phyloP scores from a whole-genome alignment of 345 rosid genomes.

The Syzygium aromaticum region DNA sequence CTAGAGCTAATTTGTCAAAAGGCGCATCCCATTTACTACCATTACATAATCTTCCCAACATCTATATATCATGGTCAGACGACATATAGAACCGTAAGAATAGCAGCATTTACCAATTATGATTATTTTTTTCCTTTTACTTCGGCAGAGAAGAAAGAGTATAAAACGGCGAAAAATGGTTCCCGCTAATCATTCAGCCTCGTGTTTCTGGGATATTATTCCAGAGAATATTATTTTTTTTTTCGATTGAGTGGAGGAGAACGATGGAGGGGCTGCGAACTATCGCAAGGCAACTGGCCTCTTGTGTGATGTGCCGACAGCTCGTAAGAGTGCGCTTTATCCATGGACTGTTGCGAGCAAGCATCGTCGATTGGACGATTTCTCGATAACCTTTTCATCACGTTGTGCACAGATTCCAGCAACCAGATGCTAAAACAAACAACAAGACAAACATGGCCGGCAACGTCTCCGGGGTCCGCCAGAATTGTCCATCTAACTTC shows the following conservation, averaged over 20 bases:
- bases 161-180: background rate
- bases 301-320: conserved; percentile 2
- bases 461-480: background rate
- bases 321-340: background rate
- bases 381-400: background rate
- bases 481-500: background rate
- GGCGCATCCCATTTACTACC: background rate
- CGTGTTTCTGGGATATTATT: background rate
- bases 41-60: background rate
- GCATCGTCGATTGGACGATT: background rate
- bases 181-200: conserved; percentile 2
- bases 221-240: background rate
- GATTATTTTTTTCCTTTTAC: background rate
- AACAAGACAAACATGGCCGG: background rate
- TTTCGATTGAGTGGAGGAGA: conserved; percentile 10
- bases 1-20: background rate
- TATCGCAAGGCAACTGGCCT: background rate
- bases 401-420: background rate
- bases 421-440: background rate
- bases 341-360: background rate
- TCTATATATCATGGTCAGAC: background rate
- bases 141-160: background rate
- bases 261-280: background rate
- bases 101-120: background rate
- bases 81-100: background rate